Percentiles rank a stretch among this genome's conserved stretches.
These are phyloP conservation scores for Tylopilus plumbeoviolaceoides DNA, from an alignment of 768 basidiomycete species.

Conservation along the genomic window DNA sequence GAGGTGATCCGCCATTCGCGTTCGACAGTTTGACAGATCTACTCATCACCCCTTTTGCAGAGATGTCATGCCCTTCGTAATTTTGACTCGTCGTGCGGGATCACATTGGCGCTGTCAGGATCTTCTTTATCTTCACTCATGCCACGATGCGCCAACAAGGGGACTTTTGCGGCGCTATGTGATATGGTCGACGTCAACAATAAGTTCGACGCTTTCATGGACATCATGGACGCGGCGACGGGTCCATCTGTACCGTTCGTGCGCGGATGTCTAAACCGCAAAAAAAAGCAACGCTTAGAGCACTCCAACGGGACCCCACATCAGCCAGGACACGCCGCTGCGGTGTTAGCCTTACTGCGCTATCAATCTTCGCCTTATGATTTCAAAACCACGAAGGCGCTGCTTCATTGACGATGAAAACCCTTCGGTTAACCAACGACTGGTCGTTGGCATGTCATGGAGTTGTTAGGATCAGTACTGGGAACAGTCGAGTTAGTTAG, in stretches of 20 bases:
- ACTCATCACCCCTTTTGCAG: slow-evolving; percentile 31
- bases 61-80: slow-evolving; percentile 64
- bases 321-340: slow-evolving; percentile 17
- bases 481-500: neutral
- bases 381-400: slow-evolving; percentile 42
- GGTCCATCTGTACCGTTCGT: slow-evolving; percentile 69
- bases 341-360: slow-evolving; percentile 50
- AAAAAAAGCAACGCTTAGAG: slow-evolving; percentile 53
- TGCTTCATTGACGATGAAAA: slow-evolving; percentile 45
- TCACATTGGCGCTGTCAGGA: slow-evolving; percentile 60
- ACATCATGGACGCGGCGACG: slow-evolving; percentile 36
- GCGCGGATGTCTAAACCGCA: slow-evolving; percentile 56
- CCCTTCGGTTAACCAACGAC: slow-evolving; percentile 40
- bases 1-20: slow-evolving; percentile 48
- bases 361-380: slow-evolving; percentile 52
- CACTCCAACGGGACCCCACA: slow-evolving; percentile 33
- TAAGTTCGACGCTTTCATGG: slow-evolving; percentile 38
- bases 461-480: slow-evolving; percentile 47
- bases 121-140: slow-evolving; percentile 53
- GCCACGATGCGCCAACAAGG: slow-evolving; percentile 51
- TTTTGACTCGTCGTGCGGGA: slow-evolving; percentile 63
- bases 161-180: slow-evolving; percentile 47
- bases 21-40: neutral
- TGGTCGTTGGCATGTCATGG: slow-evolving; percentile 27
- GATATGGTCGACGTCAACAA: slow-evolving; percentile 55